Conservation (phyloP, 345 rosid genomes). For the Diplotaxis tenuifolia region DNA sequence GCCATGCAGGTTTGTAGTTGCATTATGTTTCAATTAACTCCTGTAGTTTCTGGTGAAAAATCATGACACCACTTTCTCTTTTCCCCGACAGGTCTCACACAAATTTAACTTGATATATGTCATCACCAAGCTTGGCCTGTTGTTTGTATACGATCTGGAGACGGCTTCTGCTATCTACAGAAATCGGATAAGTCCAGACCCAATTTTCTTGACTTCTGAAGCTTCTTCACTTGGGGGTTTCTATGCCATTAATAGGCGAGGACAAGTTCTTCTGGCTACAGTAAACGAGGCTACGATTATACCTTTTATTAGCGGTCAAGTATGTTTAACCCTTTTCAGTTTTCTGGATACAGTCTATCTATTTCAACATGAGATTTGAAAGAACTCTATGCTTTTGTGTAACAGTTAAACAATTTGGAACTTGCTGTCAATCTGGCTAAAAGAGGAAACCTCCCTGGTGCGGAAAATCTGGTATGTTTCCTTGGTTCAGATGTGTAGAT, state of each 20-base stretch:
- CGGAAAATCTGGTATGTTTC: slow-evolving; percentile 84
- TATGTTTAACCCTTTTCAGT: slow-evolving; percentile 36
- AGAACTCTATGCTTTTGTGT: slow-evolving; percentile 22
- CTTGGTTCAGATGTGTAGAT: slow-evolving; percentile 25
- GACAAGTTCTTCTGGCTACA: slow-evolving; percentile 84
- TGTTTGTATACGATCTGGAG: slow-evolving; percentile 97
- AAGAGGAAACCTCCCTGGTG: slow-evolving; percentile 99
- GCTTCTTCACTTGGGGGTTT: slow-evolving; percentile 91
- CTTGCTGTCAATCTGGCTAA: slow-evolving; percentile 99
- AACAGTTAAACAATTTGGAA: slow-evolving; percentile 93
- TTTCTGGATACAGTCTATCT: neutral
- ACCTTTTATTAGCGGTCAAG: slow-evolving; percentile 98
- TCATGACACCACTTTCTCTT: slow-evolving; percentile 18
- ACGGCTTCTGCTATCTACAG: slow-evolving; percentile 97
- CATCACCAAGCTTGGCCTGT: slow-evolving; percentile 96
- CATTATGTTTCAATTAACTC: slow-evolving; percentile 11
- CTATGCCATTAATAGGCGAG: slow-evolving; percentile 93
- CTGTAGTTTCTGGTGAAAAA: slow-evolving; percentile 13
- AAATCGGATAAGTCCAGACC: slow-evolving; percentile 99
- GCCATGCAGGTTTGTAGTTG: slow-evolving; percentile 85
- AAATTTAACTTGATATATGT: slow-evolving; percentile 87
- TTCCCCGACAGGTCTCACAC: slow-evolving; percentile 78
- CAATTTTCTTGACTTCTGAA: slow-evolving; percentile 94
- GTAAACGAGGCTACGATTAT: slow-evolving; percentile 92
- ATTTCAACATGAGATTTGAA: slow-evolving; percentile 21